Evolutionary conservation across 2,329 filamentous ascomycete genomes (phyloP).

Genomic region (Colletotrichum cereale): DNA sequence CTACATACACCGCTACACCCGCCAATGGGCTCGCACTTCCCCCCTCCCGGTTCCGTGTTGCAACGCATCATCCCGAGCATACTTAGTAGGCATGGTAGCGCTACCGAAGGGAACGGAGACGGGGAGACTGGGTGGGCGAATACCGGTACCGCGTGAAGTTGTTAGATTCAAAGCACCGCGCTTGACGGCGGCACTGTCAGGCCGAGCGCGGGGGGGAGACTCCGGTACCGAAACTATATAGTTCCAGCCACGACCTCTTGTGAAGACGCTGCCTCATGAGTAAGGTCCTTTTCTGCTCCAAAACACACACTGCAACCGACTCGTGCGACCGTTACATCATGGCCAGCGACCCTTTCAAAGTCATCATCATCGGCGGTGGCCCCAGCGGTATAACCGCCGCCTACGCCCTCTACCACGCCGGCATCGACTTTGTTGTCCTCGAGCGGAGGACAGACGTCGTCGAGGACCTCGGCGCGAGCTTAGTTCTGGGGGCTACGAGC

Average conservation of each 20-base stretch:
- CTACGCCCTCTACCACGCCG: constrained; percentile 47
- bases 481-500: constrained; percentile 46
- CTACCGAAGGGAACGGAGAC: no score
- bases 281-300: no score
- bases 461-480: constrained; percentile 46
- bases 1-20: no score
- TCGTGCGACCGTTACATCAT: constrained; percentile 42
- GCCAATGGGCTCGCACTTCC: not conserved
- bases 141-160: no score
- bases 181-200: no score
- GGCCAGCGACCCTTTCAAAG: constrained; percentile 45
- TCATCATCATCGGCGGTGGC: constrained; percentile 50
- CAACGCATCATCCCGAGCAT: not conserved
- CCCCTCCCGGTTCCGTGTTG: not conserved
- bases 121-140: no score
- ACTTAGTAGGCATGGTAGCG: no score
- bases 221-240: no score
- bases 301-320: not conserved
- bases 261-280: no score
- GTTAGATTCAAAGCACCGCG: no score
- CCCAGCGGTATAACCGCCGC: constrained; percentile 48
- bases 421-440: constrained; percentile 52
- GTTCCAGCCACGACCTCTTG: not conserved
- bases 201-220: no score
- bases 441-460: constrained; percentile 46